Conservation (phyloP, 2,329 filamentous ascomycete genomes). For the Ceratocystis smalleyi region DNA sequence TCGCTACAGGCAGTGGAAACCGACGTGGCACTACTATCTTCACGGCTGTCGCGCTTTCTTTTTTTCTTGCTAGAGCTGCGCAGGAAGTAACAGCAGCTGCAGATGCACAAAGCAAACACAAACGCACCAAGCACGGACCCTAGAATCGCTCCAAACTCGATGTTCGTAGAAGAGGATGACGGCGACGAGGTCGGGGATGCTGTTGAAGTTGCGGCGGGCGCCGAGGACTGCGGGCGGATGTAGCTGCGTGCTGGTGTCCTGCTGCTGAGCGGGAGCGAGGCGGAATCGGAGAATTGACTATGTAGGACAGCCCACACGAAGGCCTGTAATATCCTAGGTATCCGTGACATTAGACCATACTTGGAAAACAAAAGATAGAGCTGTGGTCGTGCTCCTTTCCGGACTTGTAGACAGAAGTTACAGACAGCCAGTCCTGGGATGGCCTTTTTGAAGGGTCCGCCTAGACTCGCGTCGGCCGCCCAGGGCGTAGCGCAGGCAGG, state of each 20-base stretch:
- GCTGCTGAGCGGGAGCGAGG: background rate
- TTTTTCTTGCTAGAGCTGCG: background rate
- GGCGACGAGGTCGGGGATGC: background rate
- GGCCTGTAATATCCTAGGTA: too few relatives aligned
- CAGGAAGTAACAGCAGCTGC: background rate
- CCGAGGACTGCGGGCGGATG: background rate
- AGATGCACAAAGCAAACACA: conserved; percentile 1
- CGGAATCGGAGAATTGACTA: background rate
- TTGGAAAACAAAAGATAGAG: too few relatives aligned
- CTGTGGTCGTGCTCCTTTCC: too few relatives aligned
- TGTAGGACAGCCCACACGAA: too few relatives aligned
- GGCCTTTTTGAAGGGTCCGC: too few relatives aligned
- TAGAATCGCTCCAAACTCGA: background rate
- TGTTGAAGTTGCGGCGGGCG: background rate
- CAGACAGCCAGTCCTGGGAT: too few relatives aligned
- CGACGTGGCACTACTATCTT: too few relatives aligned
- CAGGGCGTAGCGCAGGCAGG: too few relatives aligned
- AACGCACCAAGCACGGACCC: background rate
- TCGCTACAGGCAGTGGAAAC: background rate
- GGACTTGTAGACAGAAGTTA: too few relatives aligned
- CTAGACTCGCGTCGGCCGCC: too few relatives aligned
- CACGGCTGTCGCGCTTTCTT: background rate
- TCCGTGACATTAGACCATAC: too few relatives aligned
- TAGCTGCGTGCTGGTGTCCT: background rate
- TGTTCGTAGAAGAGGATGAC: background rate